Base-by-base conservation (phyloP, 2,329 filamentous ascomycete species). In the Corinectria fuckeliana region DNA sequence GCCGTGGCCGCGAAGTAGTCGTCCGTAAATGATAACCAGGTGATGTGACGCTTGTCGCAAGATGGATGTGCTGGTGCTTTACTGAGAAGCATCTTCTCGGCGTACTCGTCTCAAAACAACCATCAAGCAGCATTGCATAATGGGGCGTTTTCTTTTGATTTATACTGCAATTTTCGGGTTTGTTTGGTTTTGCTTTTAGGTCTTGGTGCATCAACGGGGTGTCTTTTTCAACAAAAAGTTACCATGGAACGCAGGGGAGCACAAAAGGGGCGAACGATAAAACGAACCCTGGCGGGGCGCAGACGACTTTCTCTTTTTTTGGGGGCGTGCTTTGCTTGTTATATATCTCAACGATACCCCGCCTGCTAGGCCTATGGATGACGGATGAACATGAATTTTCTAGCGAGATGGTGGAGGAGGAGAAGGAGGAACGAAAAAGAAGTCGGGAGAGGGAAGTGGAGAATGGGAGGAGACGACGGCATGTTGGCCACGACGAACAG, bases 171-270 rank as follows among this genome's bases (percentile, higher is more conserved):
- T 56, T 60, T 52, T 66, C 50, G 65, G 59, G 63, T 56, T 39
- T 50, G 45, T 60, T 51, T 61, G 30, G 8, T 58, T 30, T 54
- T 53, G 20, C 20, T 55, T 57, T 49, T 49, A 47, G 38, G 28
- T 60, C 42, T 51, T 47, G 56, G 62, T 57, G 67, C 69, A 71
- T 70, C 65, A 65, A 63, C 53, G 62, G 36, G 66, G 72, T 75
- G 72, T 74, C 74, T 75, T 77, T 76, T 77, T 77, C 75, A 77
- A 77, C 75, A 77, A 77, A 77, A 76, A 77, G 74, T 66, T 72
- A 71, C 74, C 74, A 73, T 69, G 73, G 68, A 71, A 62, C 62
- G 49, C 56, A 58, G 69, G 66, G 58, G 66, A 65, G 65, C 66
- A 61, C 50, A 36, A 59, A 57, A 42, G 61, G 64, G 62, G 67